These are phyloP conservation scores for Candida mattraensis DNA, from an alignment of 805 yeast species.

Conservation along the genomic window DNA sequence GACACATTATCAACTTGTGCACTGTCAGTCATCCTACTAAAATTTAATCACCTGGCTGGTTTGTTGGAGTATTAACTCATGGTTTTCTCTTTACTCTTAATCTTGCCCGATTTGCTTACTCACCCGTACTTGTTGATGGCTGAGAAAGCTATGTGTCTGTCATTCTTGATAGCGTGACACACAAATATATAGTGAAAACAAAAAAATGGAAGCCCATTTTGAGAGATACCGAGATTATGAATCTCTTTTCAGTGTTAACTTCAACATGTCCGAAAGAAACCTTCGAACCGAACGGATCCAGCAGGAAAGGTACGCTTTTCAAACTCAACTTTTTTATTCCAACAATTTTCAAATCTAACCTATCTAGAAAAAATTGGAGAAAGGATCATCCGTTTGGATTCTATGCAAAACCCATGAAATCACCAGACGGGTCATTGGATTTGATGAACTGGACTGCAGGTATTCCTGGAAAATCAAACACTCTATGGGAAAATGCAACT, in stretches of 20 bases:
- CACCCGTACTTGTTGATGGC: conserved; percentile 8
- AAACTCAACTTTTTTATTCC: neutral
- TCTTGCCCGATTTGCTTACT: conserved; percentile 13
- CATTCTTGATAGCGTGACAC: too few relatives aligned
- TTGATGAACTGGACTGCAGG: conserved; percentile 91
- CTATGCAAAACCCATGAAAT: conserved; percentile 84
- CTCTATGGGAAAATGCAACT: conserved; percentile 88
- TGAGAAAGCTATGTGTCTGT: conserved; percentile 11
- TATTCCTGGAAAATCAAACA: conserved; percentile 86
- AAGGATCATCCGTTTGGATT: conserved; percentile 98
- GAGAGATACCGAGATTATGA: too few relatives aligned
- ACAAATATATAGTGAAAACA: too few relatives aligned
- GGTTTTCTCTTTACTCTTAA: conserved; percentile 8
- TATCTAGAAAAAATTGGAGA: conserved; percentile 86
- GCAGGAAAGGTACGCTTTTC: conserved; percentile 64
- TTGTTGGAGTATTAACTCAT: neutral
- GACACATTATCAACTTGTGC: too few relatives aligned
- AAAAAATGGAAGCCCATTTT: too few relatives aligned
- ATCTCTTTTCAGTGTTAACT: too few relatives aligned
- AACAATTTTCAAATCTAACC: neutral
- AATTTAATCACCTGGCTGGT: too few relatives aligned
- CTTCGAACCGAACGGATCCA: conserved; percentile 80
- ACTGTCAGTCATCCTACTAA: too few relatives aligned
- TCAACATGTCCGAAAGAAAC: conserved; percentile 28
- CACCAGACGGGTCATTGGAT: conserved; percentile 80